These are phyloP conservation scores for Scheffersomyces insectosa DNA, from an alignment of 1,139 yeast species.

Conservation along the genomic window DNA sequence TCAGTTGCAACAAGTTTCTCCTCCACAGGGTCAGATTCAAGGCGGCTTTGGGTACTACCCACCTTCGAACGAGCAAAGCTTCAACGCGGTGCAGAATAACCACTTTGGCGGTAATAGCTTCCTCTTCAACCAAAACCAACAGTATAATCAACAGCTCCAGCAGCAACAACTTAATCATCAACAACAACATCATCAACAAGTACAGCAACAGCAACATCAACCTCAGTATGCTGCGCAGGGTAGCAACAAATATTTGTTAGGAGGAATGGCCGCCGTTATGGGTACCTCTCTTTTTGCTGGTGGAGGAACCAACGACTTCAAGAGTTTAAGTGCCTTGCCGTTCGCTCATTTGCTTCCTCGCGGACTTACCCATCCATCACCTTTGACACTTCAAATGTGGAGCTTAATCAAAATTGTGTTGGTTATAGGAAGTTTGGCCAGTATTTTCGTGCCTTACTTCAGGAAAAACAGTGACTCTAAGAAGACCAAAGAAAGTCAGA, in stretches of 20 bases:
- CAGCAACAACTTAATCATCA: constrained; percentile 5
- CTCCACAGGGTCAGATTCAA: neutral
- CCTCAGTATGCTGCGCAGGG: constrained; percentile 8
- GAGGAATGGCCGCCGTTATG: constrained; percentile 58
- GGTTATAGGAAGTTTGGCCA: constrained; percentile 27
- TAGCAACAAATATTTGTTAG: constrained; percentile 40
- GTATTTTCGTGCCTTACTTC: constrained; percentile 26
- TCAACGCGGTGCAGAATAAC: neutral
- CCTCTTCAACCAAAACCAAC: constrained; percentile 5
- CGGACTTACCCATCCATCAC: constrained; percentile 25
- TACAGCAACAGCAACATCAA: constrained; percentile 12
- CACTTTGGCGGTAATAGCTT: neutral
- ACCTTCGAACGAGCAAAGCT: constrained; percentile 1
- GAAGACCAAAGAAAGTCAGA: constrained; percentile 3
- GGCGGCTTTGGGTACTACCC: neutral
- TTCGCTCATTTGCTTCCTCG: constrained; percentile 27
- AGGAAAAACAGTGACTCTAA: constrained; percentile 1
- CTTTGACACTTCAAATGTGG: constrained; percentile 27
- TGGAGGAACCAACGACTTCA: constrained; percentile 34
- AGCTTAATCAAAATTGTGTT: constrained; percentile 25
- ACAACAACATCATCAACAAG: constrained; percentile 5
- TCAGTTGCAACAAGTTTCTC: neutral
- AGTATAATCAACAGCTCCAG: neutral
- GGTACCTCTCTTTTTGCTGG: constrained; percentile 48
- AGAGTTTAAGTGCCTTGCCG: constrained; percentile 42